These are phyloP conservation scores for Phytophthora kernoviae DNA, from an alignment of 352 stramenopile genomes.

Conservation along the genomic window DNA sequence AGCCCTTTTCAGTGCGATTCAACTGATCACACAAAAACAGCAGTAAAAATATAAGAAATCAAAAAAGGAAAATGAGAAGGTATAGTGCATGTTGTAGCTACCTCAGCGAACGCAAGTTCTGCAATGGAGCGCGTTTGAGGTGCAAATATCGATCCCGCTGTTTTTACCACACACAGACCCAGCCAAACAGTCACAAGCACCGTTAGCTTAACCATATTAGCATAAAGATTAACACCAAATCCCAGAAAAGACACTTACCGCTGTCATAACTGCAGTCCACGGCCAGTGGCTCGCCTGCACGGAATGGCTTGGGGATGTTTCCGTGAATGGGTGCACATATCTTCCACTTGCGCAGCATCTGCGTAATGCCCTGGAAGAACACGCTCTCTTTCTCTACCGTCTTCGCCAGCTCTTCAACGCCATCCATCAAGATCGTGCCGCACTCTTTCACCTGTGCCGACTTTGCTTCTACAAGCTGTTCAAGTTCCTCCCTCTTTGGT, in stretches of 20 bases:
- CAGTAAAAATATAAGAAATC: constrained; percentile 1
- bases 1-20: constrained; percentile 78
- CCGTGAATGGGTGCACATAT: constrained; percentile 86
- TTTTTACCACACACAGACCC: constrained; percentile 5
- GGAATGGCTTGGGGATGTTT: constrained; percentile 88
- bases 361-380: constrained; percentile 81
- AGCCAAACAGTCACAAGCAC: constrained; percentile 7
- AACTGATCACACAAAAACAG: constrained; percentile 40
- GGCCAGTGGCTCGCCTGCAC: constrained; percentile 77
- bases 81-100: constrained; percentile 21
- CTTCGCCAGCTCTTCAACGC: constrained; percentile 68
- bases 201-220: too few relatives aligned
- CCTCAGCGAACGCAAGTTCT: constrained; percentile 83
- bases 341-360: constrained; percentile 87
- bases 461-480: constrained; percentile 82
- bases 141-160: constrained; percentile 76
- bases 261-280: constrained; percentile 88
- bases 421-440: constrained; percentile 72
- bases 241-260: constrained; percentile 36
- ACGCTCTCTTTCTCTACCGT: constrained; percentile 84
- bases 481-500: constrained; percentile 78
- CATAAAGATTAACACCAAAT: not conserved
- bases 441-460: constrained; percentile 75
- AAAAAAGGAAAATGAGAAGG: constrained; percentile 3
- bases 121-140: constrained; percentile 76